Conservation (phyloP, 23 red algal genomes). For the Rhodosorus marinus region DNA sequence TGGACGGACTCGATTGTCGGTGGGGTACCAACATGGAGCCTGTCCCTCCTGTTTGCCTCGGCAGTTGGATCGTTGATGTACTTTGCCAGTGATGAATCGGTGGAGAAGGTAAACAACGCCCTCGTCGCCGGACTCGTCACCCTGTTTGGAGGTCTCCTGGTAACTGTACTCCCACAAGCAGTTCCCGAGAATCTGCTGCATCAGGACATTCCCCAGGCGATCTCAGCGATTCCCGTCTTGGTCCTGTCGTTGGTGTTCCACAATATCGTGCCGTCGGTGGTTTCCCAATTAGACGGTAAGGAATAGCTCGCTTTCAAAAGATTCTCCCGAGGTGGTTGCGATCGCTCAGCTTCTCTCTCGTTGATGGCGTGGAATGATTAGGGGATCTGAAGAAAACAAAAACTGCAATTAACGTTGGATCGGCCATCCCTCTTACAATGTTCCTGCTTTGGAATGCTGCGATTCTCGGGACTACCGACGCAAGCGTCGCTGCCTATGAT, state of each 20-base stretch:
- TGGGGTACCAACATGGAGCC: background rate
- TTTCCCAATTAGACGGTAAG: constrained; percentile 22
- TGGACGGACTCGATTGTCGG: background rate
- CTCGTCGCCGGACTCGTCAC: constrained; percentile 3
- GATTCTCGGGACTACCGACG: constrained; percentile 9
- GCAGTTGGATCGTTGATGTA: constrained; percentile 4
- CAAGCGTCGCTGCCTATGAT: background rate
- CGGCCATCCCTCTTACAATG: constrained; percentile 16
- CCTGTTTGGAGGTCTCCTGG: constrained; percentile 8
- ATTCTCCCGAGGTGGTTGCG: too few relatives aligned
- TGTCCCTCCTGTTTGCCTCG: background rate
- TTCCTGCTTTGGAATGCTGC: constrained; percentile 44
- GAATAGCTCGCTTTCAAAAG: too few relatives aligned
- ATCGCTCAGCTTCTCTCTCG: too few relatives aligned
- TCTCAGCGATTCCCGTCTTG: constrained; percentile 30
- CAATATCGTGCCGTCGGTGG: constrained; percentile 30
- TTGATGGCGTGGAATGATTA: too few relatives aligned
- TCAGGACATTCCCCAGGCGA: constrained; percentile 13
- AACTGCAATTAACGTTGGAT: constrained; percentile 16
- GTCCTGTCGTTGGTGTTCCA: constrained; percentile 66
- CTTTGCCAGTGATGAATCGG: background rate
- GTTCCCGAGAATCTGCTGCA: background rate
- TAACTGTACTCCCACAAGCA: background rate
- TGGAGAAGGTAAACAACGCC: constrained; percentile 27
- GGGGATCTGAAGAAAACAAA: constrained; percentile 20